Evolutionary conservation across 164 flowering plant genomes (phyloP), one percentile per base, ranked within the genome.

Genomic region (Vitis rotundifolia): DNA sequence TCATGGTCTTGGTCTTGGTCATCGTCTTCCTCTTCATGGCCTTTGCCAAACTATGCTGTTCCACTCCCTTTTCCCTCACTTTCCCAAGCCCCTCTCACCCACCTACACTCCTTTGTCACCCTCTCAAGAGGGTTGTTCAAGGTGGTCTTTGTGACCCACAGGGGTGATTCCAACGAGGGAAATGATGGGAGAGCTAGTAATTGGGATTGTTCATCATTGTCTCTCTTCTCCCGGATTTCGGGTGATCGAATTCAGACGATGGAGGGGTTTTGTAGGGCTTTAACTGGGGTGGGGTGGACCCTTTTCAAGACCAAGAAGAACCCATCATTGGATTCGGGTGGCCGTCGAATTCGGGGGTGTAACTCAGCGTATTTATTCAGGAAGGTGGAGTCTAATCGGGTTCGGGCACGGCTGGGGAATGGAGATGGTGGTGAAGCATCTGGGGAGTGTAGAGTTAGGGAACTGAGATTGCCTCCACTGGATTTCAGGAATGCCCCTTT

Each of bases 231-330:
- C 0, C 64, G 86, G 56, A 49, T 82, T 16, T 76, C 75, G 3
- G 83, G 88, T 2, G 76, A 75, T 22, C 69, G 83, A 16, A 75
- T 89, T 28, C 75, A 74, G 22, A 69, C 81, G 2, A 83, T 89
- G 85, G 87, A 85, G 8, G 79, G 68, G 26, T 82, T 89, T 61
- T 81, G 76, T 3, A 75, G 74, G 73, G 85, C 73, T 12, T 69
- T 87, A 50, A 84, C 88, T 9, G 87, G 91, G 29, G 66, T 47
- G 55, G 94, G 94, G 11, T 89, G 94, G 94, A 74, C 82, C 51
- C 73, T 89, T 59, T 89, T 79, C 83, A 83, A 74, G 78, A 79
- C 85, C 5, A 73, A 66, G 75, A 19, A 54, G 5, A 76, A 68
- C 61, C 76, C 78, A 9, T 51, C 66, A 15, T 10, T 58, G 61